A percentile compares a stretch with the other conserved stretches of the same genome.
phyloP scores from a whole-genome alignment of 306 rosid genomes.

The Trifolium pratense region DNA sequence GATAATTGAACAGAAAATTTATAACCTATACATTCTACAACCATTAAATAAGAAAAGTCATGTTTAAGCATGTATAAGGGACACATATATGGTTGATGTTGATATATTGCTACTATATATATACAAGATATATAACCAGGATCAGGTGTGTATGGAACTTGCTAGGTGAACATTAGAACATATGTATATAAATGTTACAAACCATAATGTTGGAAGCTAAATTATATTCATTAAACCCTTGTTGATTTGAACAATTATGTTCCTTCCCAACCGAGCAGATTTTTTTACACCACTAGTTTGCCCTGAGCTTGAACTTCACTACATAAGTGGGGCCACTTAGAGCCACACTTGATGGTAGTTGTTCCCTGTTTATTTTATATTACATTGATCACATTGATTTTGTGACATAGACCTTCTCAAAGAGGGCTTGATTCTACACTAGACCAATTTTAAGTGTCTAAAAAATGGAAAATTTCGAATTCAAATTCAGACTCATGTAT shows the following conservation, averaged over 20 bases:
- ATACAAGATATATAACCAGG: not conserved
- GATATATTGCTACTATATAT: not conserved
- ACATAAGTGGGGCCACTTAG: not conserved
- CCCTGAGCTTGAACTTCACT: not conserved
- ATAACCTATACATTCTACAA: not conserved
- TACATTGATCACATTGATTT: too few relatives aligned
- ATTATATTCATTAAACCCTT: not conserved
- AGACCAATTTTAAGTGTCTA: too few relatives aligned
- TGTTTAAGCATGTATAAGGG: not conserved
- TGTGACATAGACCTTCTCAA: too few relatives aligned
- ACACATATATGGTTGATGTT: not conserved
- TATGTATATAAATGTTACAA: not conserved
- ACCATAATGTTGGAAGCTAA: slow-evolving; percentile 13
- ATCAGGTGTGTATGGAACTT: not conserved
- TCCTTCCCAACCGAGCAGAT: slow-evolving; percentile 22
- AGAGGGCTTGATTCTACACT: too few relatives aligned
- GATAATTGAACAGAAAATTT: too few relatives aligned
- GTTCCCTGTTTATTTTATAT: not conserved
- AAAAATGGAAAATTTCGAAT: too few relatives aligned
- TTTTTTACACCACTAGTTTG: not conserved
- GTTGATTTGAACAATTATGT: slow-evolving; percentile 3
- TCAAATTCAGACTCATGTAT: too few relatives aligned
- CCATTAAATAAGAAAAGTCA: not conserved
- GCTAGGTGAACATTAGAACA: slow-evolving; percentile 11
- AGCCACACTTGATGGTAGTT: not conserved